These are phyloP conservation scores for Suillus luteus DNA, from an alignment of 768 basidiomycete genomes.

Conservation along the genomic window DNA sequence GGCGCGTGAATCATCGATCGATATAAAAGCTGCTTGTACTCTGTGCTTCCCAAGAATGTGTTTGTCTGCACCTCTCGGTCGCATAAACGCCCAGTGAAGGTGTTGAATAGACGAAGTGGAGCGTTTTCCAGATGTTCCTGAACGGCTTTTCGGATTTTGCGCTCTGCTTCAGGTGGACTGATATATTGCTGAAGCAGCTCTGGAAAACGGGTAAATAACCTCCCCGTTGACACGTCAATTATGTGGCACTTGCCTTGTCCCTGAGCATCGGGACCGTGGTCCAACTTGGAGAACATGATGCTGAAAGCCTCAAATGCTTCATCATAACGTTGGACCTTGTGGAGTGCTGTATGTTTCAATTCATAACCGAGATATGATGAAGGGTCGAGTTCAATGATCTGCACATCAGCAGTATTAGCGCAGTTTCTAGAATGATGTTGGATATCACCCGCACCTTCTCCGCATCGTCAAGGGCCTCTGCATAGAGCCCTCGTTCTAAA, in stretches of 20 bases:
- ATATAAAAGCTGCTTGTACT: background rate
- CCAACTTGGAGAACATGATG: background rate
- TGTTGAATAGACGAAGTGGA: constrained; percentile 8
- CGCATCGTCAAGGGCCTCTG: background rate
- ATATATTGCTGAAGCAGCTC: background rate
- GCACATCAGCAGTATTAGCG: background rate
- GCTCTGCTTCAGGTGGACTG: background rate
- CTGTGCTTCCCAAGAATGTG: background rate
- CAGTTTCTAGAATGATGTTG: background rate
- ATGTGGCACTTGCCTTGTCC: background rate
- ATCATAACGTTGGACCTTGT: background rate
- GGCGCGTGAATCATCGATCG: background rate
- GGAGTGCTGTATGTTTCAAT: background rate
- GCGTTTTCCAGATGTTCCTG: constrained; percentile 1
- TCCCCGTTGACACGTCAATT: background rate
- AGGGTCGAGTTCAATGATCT: constrained; percentile 3
- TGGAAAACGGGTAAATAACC: background rate
- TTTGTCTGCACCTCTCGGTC: background rate
- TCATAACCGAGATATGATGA: background rate
- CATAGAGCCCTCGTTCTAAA: background rate
- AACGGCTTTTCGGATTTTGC: background rate
- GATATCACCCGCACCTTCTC: background rate
- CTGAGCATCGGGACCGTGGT: background rate
- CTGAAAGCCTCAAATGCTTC: background rate
- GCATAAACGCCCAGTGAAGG: background rate